Evolutionary conservation across 306 rosid species (phyloP).

Genomic region (Quercus agrifolia): DNA sequence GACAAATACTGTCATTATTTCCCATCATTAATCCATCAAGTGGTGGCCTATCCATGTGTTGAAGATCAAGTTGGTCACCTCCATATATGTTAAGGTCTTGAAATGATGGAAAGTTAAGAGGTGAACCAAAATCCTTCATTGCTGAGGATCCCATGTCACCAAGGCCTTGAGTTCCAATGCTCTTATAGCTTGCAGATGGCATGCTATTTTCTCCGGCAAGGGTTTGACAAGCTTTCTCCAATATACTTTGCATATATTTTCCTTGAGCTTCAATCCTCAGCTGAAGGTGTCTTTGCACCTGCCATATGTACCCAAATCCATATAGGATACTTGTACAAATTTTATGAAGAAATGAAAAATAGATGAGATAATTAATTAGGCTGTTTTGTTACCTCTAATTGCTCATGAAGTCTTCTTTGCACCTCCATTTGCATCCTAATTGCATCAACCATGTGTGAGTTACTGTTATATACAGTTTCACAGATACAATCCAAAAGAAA

Average conservation of each 20-base stretch:
- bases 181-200: conserved; percentile 58
- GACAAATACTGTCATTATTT: conserved; percentile 38
- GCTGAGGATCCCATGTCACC: conserved; percentile 45
- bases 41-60: conserved; percentile 53
- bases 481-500: conserved; percentile 43
- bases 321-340: neutral
- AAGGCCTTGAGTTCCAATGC: conserved; percentile 41
- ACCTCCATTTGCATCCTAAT: conserved; percentile 99
- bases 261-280: conserved; percentile 99
- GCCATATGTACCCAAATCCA: conserved; percentile 27
- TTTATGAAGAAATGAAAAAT: neutral
- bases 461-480: conserved; percentile 46
- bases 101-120: conserved; percentile 70
- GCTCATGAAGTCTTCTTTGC: conserved; percentile 96
- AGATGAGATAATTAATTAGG: neutral
- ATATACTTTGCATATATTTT: conserved; percentile 97
- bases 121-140: conserved; percentile 68
- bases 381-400: conserved; percentile 67
- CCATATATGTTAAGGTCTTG: conserved; percentile 93
- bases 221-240: conserved; percentile 98
- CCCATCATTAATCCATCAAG: conserved; percentile 54
- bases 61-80: conserved; percentile 68
- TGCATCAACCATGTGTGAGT: conserved; percentile 67
- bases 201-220: conserved; percentile 85
- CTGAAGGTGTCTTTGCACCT: conserved; percentile 96